A percentile compares a stretch with the other conserved stretches of the same genome.
phyloP scores from a whole-genome alignment of 768 basidiomycete species.

The Pilatotrama ljubarskyi region DNA sequence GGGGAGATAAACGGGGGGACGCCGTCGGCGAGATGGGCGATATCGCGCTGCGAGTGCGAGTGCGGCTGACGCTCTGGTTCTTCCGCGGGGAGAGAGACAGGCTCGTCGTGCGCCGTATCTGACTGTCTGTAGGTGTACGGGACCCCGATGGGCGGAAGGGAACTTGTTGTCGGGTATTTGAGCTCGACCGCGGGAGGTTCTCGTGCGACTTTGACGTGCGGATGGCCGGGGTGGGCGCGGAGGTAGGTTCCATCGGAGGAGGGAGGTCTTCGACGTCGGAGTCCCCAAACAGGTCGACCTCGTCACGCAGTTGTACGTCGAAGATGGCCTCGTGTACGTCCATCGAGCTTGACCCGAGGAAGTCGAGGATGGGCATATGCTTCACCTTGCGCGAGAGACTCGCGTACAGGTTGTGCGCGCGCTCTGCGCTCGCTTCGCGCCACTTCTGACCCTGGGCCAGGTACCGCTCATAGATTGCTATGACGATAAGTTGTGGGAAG shows the following conservation, averaged over 20 bases:
- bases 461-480: constrained; percentile 79
- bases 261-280: constrained; percentile 44
- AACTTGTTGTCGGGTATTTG: not conserved
- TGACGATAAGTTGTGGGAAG: constrained; percentile 75
- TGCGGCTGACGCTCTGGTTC: not conserved
- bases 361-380: constrained; percentile 70
- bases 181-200: not conserved
- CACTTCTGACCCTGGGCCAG: constrained; percentile 50
- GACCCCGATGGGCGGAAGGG: not conserved
- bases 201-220: constrained; percentile 18
- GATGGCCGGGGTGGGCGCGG: constrained; percentile 10
- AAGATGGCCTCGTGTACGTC: constrained; percentile 81
- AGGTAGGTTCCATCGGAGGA: constrained; percentile 8
- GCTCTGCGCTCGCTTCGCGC: constrained; percentile 52
- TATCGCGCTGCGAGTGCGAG: constrained; percentile 17
- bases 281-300: constrained; percentile 52
- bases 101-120: constrained; percentile 23
- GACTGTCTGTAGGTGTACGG: constrained; percentile 2
- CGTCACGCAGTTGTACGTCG: constrained; percentile 55
- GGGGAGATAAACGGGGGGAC: constrained; percentile 27
- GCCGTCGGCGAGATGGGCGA: constrained; percentile 8
- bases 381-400: constrained; percentile 71
- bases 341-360: constrained; percentile 68
- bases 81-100: constrained; percentile 24
- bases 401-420: constrained; percentile 58